Base-by-base conservation (phyloP, 495 filamentous ascomycete genomes). In the Usnea hakonensis region DNA sequence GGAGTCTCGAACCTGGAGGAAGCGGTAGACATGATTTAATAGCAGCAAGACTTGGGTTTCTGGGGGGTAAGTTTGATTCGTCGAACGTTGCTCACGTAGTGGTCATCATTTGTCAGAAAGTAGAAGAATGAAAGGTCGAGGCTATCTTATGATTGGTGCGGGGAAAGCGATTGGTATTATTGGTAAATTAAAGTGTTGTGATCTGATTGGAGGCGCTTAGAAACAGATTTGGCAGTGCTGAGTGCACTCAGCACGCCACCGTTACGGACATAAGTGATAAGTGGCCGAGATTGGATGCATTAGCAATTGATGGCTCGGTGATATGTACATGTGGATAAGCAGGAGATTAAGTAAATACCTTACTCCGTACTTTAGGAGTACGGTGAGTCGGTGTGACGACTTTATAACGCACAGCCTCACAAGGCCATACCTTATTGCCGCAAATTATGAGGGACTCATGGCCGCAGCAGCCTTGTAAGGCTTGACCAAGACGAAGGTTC, bases 1-100 rank as follows among this genome's bases (percentile, higher is more conserved):
- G 93, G 92, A 62, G 85, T 88, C 62, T 93, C 89, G 63, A 70
- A 63, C 57, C 67, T 63, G 23, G 21, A 28, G 23, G 21, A 28
- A 7, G 26, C 5, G 14, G 53, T 46, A 13, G 21, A 32, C 35
- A 62, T 55, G 17, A 36, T 5, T 48, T 26, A 14, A 43, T 33
- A 41, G 14, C 38, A 26, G 16, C 36, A 61, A 38, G 2, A n/a
- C 14, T 8, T 21, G 11, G 10, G 11, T 9, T 28, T 23, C 53
- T n/a, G 23, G 36, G 40, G n/a, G n/a, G n/a, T n/a, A 48, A 17
- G 23, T 14, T 30, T 13, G 28, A 23, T 30, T 32, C 2, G 23
- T 50, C 23, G 17, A 23, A 50, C 26, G 23, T 50, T 5, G 46
- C 10, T 50, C 26, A 50, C 17, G 46, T n/a, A n/a, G n/a, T n/a